Base-by-base conservation (phyloP, 352 stramenopile genomes). In the Pythium pectinolyticum region DNA sequence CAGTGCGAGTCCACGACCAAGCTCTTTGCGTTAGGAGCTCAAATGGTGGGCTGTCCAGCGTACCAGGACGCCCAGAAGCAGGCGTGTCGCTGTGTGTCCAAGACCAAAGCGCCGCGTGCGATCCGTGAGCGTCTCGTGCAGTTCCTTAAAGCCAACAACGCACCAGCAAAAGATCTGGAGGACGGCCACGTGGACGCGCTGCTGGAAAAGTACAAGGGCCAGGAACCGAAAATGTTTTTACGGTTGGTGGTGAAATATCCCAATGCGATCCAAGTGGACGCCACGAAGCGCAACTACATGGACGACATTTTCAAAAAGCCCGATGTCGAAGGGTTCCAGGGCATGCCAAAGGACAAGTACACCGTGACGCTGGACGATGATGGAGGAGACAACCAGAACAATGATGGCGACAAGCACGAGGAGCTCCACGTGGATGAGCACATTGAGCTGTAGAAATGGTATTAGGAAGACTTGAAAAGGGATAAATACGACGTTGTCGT, bases 1-100 rank as follows among this genome's bases (percentile, higher is more conserved):
- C 67, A 86, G 48, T 93, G 84, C 62, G 63, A 84, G 25, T 78
- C 74, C 6, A 88, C 79, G 19, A 73, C 81, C 50, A 81, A 88
- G 60, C 64, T 93, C 27, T 90, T 90, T 47, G 67, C 73, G 47
- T 67, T 90, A 15, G 79, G 80, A 20, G 78, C 82, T 39, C 77
- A 88, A 62, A 85, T 88, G 69, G 75, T 90, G n/a, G 80, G 64
- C 15, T 91, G 84, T 50, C 75, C 77, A 24, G 84, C 80, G 5
- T 93, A 74, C 57, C 78, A 89, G 54, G 66, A 80, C 20, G 69
- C 80, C 12, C 84, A 93, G 57, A 73, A 74, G n/a, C 78, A 89
- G 50, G 84, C 84, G 27, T 93, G 84, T n/a, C 61, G 67, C 22
- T 93, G 84, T 53, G 80, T 90, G 15, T 27, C 68, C 2, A 66